Percentiles rank a stretch among this genome's conserved stretches.
phyloP scores from a whole-genome alignment of 495 filamentous ascomycete genomes.

The Lasiosphaeris hirsuta region DNA sequence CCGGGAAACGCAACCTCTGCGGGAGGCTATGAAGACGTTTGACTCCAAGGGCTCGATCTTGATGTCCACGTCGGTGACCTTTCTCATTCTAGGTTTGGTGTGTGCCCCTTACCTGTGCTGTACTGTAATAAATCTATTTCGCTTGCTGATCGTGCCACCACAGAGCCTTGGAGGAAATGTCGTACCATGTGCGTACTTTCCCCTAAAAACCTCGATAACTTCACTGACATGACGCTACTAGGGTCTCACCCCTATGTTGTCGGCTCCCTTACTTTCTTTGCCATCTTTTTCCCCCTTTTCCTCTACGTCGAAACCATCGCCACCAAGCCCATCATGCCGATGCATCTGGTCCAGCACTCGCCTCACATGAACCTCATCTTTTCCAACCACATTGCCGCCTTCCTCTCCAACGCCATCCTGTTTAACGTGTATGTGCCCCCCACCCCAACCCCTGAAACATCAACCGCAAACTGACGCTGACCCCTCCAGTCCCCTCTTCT shows the following conservation, averaged over 20 bases:
- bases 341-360: constrained; percentile 55
- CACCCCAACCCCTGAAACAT: neutral
- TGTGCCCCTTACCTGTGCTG: constrained; percentile 16
- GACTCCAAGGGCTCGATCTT: constrained; percentile 65
- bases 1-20: constrained; percentile 46
- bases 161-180: constrained; percentile 76
- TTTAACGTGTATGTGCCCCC: constrained; percentile 59
- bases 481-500: constrained; percentile 59
- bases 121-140: neutral
- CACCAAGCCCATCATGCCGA: constrained; percentile 67
- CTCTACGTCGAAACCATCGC: constrained; percentile 60
- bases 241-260: constrained; percentile 70
- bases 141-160: neutral
- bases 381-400: constrained; percentile 61
- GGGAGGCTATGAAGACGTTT: constrained; percentile 60
- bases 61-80: constrained; percentile 60
- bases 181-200: constrained; percentile 46
- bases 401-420: constrained; percentile 64
- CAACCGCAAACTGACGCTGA: constrained; percentile 1
- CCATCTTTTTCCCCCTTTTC: constrained; percentile 55
- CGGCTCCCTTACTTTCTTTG: constrained; percentile 54
- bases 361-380: constrained; percentile 68
- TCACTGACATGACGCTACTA: constrained; percentile 10
- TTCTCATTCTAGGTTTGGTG: constrained; percentile 67
- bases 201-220: neutral